Percentiles rank a stretch among this genome's conserved stretches.
These are phyloP conservation scores for Syzygium malaccense DNA, from an alignment of 441 rosid genomes.

Conservation along the genomic window DNA sequence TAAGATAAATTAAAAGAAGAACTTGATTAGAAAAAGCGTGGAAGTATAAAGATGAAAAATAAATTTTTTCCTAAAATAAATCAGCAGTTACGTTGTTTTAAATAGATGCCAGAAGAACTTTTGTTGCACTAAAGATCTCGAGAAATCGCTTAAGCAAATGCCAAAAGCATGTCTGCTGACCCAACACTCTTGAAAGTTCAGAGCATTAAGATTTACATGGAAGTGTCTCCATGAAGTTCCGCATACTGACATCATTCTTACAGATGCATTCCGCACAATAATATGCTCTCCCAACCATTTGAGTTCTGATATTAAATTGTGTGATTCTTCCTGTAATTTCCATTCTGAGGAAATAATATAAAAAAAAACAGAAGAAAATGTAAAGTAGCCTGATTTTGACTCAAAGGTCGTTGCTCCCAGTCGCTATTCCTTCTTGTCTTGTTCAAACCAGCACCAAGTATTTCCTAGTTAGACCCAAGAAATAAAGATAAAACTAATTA, in stretches of 20 bases:
- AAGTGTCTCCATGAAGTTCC: not conserved
- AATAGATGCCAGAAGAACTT: not conserved
- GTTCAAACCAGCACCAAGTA: conserved; percentile 78
- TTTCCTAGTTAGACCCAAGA: conserved; percentile 32
- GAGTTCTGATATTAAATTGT: not conserved
- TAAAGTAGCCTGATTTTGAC: conserved; percentile 54
- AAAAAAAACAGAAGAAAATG: not conserved
- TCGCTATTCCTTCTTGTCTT: conserved; percentile 80
- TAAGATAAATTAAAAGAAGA: too few relatives aligned
- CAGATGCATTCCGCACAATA: not conserved
- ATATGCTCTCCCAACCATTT: not conserved
- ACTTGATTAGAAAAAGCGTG: too few relatives aligned
- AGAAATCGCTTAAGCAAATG: not conserved
- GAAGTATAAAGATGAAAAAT: not conserved
- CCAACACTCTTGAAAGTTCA: rapidly evolving
- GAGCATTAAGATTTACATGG: not conserved
- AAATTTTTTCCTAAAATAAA: not conserved
- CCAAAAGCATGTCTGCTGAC: not conserved
- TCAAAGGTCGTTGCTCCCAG: conserved; percentile 88
- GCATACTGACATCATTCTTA: rapidly evolving
- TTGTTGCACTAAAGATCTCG: not conserved
- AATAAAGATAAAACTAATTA: not conserved
- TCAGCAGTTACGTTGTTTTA: not conserved
- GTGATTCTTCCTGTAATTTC: not conserved
- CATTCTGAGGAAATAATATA: not conserved